Conservation (phyloP, 2,329 filamentous ascomycete genomes). For the Metarhizium album region DNA sequence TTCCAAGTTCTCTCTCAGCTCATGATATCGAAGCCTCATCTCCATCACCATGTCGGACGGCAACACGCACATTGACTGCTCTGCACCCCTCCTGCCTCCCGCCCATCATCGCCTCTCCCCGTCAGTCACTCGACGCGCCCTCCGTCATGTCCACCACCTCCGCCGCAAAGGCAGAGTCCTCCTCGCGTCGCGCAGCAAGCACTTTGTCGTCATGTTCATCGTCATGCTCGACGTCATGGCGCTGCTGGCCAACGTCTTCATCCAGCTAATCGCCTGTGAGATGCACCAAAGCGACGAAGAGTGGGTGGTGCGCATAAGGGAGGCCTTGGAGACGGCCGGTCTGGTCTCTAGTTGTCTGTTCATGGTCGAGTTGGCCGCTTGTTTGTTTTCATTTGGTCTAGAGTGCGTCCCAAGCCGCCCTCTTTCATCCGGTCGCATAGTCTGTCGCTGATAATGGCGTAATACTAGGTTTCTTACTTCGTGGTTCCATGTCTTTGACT, state of each 20-base stretch:
- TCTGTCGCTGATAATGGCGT: background rate
- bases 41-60: background rate
- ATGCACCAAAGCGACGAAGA: constrained; percentile 25
- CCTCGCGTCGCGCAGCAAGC: constrained; percentile 29
- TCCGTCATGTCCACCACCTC: constrained; percentile 3
- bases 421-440: background rate
- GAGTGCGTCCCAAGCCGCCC: constrained; percentile 31
- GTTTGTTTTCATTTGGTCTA: constrained; percentile 50
- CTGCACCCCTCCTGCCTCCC: constrained; percentile 3
- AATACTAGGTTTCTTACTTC: constrained; percentile 40
- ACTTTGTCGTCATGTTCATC: constrained; percentile 32
- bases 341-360: constrained; percentile 55
- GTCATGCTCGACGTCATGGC: constrained; percentile 35
- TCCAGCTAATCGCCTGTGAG: constrained; percentile 38
- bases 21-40: background rate
- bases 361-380: constrained; percentile 48
- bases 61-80: background rate
- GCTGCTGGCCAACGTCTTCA: constrained; percentile 36
- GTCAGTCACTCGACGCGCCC: background rate
- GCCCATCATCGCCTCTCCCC: background rate
- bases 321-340: constrained; percentile 38
- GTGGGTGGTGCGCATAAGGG: constrained; percentile 29
- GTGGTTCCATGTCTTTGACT: constrained; percentile 55
- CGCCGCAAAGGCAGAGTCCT: constrained; percentile 8
- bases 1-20: background rate